Conservation (phyloP, 208 protist species). For the Crithidia bombi region DNA sequence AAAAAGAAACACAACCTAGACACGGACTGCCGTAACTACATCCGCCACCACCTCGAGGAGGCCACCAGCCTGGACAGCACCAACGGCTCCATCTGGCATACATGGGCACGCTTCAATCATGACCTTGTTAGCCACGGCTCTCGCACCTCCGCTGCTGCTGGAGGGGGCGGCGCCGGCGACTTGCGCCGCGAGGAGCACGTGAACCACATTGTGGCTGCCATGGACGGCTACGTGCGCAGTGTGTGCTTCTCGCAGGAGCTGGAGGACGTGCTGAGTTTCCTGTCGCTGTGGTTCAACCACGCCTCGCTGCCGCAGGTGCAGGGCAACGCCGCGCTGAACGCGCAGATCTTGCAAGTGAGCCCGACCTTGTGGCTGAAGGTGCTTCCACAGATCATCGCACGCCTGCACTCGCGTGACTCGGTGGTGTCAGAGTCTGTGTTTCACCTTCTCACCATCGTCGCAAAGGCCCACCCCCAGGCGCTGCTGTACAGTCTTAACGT, state of each 20-base stretch:
- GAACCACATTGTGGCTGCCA: slow-evolving; percentile 86
- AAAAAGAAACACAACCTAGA: slow-evolving; percentile 35
- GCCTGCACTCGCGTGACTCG: slow-evolving; percentile 94
- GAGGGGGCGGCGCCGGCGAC: slow-evolving; percentile 7
- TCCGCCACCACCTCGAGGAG: slow-evolving; percentile 67
- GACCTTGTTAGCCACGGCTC: slow-evolving; percentile 51
- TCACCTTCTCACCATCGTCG: slow-evolving; percentile 94
- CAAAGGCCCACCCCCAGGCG: slow-evolving; percentile 98
- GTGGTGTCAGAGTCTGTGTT: slow-evolving; percentile 93
- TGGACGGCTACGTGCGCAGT: slow-evolving; percentile 96
- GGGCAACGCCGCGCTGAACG: slow-evolving; percentile 64
- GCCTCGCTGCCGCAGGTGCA: slow-evolving; percentile 61
- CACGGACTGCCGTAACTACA: slow-evolving; percentile 35
- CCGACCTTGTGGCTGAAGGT: slow-evolving; percentile 99
- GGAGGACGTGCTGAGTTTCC: slow-evolving; percentile 98
- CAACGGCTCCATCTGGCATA: slow-evolving; percentile 98
- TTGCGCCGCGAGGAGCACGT: slow-evolving; percentile 40
- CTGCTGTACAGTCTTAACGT: slow-evolving; percentile 99
- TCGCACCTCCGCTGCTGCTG: slow-evolving; percentile 1
- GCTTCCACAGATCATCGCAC: slow-evolving; percentile 99
- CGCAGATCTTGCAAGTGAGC: slow-evolving; percentile 91
- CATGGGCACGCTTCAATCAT: slow-evolving; percentile 97
- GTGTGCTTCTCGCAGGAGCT: slow-evolving; percentile 81
- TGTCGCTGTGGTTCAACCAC: slow-evolving; percentile 98
- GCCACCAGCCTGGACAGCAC: slow-evolving; percentile 86